Evolutionary conservation across 2,329 filamentous ascomycete genomes (phyloP), one percentile per base, ranked within the genome.

Genomic region (Mycosphaerelloides madeirae): DNA sequence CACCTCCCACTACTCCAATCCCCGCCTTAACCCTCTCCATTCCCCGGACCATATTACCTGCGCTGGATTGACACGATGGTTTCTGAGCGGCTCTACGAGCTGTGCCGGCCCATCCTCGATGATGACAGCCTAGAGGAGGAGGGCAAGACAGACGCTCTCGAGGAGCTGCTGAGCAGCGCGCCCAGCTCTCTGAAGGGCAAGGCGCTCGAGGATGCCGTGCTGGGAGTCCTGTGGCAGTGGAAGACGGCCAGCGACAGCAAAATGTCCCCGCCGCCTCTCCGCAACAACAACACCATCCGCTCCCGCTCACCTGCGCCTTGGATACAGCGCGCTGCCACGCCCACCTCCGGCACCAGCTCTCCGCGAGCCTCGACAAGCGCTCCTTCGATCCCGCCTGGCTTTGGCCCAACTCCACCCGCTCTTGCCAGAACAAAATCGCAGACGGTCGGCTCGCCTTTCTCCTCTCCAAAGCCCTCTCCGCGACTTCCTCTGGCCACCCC

Each of bases 231-330:
- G 54, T 97, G 91, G 91, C 80, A 87, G 62, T 85, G 83, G 69
- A 80, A 86, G 65, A 81, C 71, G 44, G 83, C 66, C 70, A 78
- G 61, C 46, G 68, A 65, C 53, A 79, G 79, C 31, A 80, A 79
- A 18, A 74, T 67, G 47, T 91, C 88, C 31, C 88, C 90, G 55
- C 87, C 89, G 46, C 85, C 89, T 13, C 83, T 89, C 63, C 85
- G 91, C 56, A 53, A 49, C 12, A 87, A 94, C 67, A 91, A 87
- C 39, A 44, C 84, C 95, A 83, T 97, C 59, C 87, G 93, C 55
- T 83, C 90, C 48, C 83, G 87, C 8, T 97, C 93, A 31, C 93
- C 93, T 38, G 90, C 93, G 38, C 89, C 91, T 36, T 97, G 93
- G 91, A 76, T 82, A 58, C 77, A 79, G 56, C 77, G 85, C 53